Percentiles rank a stretch among this genome's conserved stretches.
Evolutionary conservation across 805 yeast species (phyloP).

Genomic region (baker's yeast (Saccharomyces cerevisiae)): DNA sequence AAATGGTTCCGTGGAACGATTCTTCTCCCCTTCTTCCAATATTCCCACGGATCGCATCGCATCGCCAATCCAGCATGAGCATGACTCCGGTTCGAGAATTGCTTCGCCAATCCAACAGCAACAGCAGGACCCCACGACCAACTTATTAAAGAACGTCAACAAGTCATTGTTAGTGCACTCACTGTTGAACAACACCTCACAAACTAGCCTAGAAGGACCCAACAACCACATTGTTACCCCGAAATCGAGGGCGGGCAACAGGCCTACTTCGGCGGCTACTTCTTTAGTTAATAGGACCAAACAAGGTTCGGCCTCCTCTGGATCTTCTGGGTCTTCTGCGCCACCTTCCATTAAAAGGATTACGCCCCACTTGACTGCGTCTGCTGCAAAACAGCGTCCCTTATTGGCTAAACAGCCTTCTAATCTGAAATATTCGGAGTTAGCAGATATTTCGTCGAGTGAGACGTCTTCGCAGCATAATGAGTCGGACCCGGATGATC

Average conservation of each 20-base stretch:
- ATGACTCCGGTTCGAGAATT: slow-evolving; percentile 6
- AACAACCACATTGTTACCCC: neutral
- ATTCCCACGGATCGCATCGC: slow-evolving; percentile 5
- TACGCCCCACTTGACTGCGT: slow-evolving; percentile 3
- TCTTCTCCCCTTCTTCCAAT: slow-evolving; percentile 34
- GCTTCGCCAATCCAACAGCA: neutral
- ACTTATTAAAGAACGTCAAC: slow-evolving; percentile 23
- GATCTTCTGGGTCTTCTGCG: neutral
- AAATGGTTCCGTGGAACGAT: slow-evolving; percentile 44
- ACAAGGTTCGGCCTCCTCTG: neutral
- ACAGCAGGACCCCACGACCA: slow-evolving; percentile 19
- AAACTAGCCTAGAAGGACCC: slow-evolving; percentile 16
- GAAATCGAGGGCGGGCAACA: neutral
- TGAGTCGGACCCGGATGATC: neutral
- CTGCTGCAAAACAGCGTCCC: neutral
- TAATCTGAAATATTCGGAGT: neutral
- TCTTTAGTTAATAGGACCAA: slow-evolving; percentile 5
- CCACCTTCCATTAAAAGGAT: slow-evolving; percentile 13
- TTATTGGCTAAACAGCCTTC: neutral
- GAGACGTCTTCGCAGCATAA: neutral
- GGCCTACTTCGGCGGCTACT: neutral
- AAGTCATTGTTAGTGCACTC: slow-evolving; percentile 21
- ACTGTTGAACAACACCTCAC: slow-evolving; percentile 16
- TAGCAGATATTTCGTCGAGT: neutral
- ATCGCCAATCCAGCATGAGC: slow-evolving; percentile 1